Evolutionary conservation across 495 filamentous ascomycete genomes (phyloP), one percentile per base, ranked within the genome.

Genomic region (Cercophora scortea): DNA sequence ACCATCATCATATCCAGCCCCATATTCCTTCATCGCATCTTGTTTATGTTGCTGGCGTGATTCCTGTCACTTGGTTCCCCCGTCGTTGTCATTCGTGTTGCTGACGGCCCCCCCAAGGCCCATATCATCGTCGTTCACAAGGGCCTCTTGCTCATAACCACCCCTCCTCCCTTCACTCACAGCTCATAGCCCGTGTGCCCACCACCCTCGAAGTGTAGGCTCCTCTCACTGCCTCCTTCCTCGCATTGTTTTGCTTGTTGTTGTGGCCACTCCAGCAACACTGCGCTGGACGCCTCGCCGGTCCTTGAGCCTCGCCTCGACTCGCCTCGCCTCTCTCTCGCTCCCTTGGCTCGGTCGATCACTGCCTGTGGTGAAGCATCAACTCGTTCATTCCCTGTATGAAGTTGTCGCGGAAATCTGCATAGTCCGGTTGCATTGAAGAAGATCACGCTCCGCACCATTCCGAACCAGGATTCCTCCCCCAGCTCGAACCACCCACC

Each of bases 361-460:
- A 44, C 42, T 45, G 15, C 36, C 44, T 32, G 7, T 18, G 18
- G 36, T 40, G 33, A 16, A 7, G 32, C 43, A 32, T 47, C 45
- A 52, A 32, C 49, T 52, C 51, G 51, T 33, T 56, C 54, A 32
- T 51, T 54, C 52, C 39, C 50, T 59, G 55, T 54, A 44, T 54
- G 47, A 54, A 53, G 54, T 32, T 53, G 59, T 62, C 55, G 57
- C 59, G 55, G 55, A 57, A 60, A 52, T 55, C 51, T 47, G 55
- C 57, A 62, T 65, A 58, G 58, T 59, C 52, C 47, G 59, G 63
- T 73, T 57, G 68, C 68, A 71, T 70, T 71, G 57, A 68, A 59
- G 57, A 49, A 62, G 62, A 67, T 64, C 60, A 65, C 62, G 66
- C 67, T 66, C 53, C 59, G 58, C 60, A 58, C 60, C 58, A 52